These are phyloP conservation scores for Takashimella koratensis DNA, from an alignment of 1,284 basidiomycete genomes.

Conservation along the genomic window DNA sequence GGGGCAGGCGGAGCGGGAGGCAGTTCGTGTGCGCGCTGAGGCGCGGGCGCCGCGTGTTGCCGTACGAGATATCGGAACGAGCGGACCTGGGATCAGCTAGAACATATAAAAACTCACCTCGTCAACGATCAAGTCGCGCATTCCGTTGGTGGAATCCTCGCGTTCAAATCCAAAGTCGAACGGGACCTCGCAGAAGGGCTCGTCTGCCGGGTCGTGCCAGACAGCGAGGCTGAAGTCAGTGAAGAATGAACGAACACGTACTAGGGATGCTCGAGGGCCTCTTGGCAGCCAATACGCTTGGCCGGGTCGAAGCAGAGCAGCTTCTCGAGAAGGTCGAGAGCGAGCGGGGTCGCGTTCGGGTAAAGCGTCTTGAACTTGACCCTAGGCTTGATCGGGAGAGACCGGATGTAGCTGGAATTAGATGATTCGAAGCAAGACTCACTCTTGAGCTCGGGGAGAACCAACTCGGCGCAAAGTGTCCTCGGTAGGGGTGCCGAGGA, in stretches of 20 bases:
- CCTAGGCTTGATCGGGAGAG: slow-evolving; percentile 90
- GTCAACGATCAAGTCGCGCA: slow-evolving; percentile 92
- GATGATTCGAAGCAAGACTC: slow-evolving; percentile 14
- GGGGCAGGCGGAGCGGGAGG: slow-evolving; percentile 34
- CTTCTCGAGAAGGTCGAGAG: slow-evolving; percentile 85
- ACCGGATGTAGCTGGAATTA: slow-evolving; percentile 72
- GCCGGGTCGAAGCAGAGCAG: slow-evolving; percentile 96
- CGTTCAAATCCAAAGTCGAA: slow-evolving; percentile 99
- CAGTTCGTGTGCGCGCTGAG: slow-evolving; percentile 29
- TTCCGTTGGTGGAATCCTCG: slow-evolving; percentile 93
- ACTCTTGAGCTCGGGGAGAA: slow-evolving; percentile 68
- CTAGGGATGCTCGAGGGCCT: slow-evolving; percentile 93
- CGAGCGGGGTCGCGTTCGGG: slow-evolving; percentile 87
- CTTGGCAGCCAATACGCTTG: slow-evolving; percentile 90
- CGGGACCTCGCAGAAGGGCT: slow-evolving; percentile 72
- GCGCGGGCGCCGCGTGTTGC: slow-evolving; percentile 28
- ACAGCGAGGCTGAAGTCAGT: slow-evolving; percentile 58
- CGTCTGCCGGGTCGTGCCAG: slow-evolving; percentile 93
- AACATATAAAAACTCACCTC: slow-evolving; percentile 62
- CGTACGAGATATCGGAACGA: slow-evolving; percentile 45
- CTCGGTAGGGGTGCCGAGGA: slow-evolving; percentile 94
- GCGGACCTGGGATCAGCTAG: slow-evolving; percentile 7
- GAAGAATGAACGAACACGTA: slow-evolving; percentile 19
- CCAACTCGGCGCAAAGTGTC: slow-evolving; percentile 93
- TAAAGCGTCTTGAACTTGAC: slow-evolving; percentile 88